These are phyloP conservation scores for Pythium biforme DNA, from an alignment of 352 stramenopile genomes.

Conservation along the genomic window DNA sequence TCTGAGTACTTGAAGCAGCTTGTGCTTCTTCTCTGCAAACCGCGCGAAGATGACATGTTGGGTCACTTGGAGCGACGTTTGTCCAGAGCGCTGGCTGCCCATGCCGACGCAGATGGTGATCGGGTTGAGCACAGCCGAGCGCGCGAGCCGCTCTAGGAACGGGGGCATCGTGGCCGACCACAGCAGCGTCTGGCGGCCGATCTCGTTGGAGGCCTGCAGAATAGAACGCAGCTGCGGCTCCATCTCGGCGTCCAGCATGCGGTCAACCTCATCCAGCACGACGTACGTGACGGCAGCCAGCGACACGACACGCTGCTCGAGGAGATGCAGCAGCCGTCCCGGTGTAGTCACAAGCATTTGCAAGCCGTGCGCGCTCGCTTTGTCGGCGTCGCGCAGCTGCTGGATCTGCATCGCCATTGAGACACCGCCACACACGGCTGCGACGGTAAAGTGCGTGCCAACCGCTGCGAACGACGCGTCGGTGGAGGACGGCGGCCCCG, in stretches of 20 bases:
- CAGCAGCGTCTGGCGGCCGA: slow-evolving; percentile 80
- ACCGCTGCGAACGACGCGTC: slow-evolving; percentile 1
- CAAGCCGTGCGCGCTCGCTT: background rate
- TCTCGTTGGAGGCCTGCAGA: slow-evolving; percentile 70
- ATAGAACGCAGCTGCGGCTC: slow-evolving; percentile 94
- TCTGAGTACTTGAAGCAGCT: slow-evolving; percentile 53
- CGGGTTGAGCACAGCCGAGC: slow-evolving; percentile 91
- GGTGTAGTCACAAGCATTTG: slow-evolving; percentile 52
- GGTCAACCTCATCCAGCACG: slow-evolving; percentile 97
- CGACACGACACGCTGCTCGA: slow-evolving; percentile 25
- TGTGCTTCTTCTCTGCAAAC: slow-evolving; percentile 40
- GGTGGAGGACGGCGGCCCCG: too few species aligned
- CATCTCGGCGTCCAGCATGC: slow-evolving; percentile 93
- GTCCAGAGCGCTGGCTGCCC: slow-evolving; percentile 28
- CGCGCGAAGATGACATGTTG: slow-evolving; percentile 87
- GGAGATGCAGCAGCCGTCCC: slow-evolving; percentile 54
- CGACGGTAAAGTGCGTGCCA: slow-evolving; percentile 21
- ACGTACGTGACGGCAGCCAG: slow-evolving; percentile 42
- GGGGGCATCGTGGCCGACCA: slow-evolving; percentile 94
- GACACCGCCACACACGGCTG: slow-evolving; percentile 54
- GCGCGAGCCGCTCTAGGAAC: slow-evolving; percentile 89
- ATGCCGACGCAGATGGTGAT: slow-evolving; percentile 91
- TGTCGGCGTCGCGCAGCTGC: slow-evolving; percentile 32
- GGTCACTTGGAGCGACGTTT: slow-evolving; percentile 73
- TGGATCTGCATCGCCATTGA: slow-evolving; percentile 37